Base-by-base conservation (phyloP, 331 rosid genomes). In the Acacia pycnantha region DNA sequence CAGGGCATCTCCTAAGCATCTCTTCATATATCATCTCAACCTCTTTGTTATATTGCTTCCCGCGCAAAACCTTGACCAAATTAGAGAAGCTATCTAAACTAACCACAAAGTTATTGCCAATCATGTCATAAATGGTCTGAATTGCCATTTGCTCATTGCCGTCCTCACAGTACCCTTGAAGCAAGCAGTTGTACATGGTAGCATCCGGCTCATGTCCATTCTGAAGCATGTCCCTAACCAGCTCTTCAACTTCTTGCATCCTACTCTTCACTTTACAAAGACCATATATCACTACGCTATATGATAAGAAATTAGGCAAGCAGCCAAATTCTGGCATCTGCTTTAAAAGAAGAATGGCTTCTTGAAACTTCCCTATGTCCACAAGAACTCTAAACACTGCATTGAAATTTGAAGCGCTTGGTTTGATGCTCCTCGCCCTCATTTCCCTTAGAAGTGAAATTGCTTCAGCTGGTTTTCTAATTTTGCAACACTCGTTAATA, bases 301-400 rank as follows among this genome's bases (percentile, higher is more conserved):
- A 88, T 4, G 94, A 87, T 29, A 83, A 35, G 87, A 85, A 90
- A 48, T 88, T 90, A 14, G 92, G 90, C 11, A 65, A 50, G 83
- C 91, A 82, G 3, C 89, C 90, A 88, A 90, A 82, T 47, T 15
- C 80, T 29, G 85, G 81, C 89, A 87, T 90, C 73, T 83, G 87
- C 85, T 87, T 88, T 11, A 87, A 81, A 74, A 90, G 87, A 82
- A 41, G 41, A 83, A 87, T 8, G 8, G 84, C 91, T 74, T 84
- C 85, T 14, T 82, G 85, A 19, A 84, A 41, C 79, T 82, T 86
- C 82, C 86, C 69, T 46, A 64, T 67, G 68, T 79, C 88, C 22
- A 85, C 85, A 81, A 87, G 87, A 79, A 82, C 61, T 33, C 84
- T 50, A 16, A 85, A 79, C 80, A 90, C 87, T 2, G 78, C 85